These are phyloP conservation scores for Cladosporium cucumerinum DNA, from an alignment of 2,329 filamentous ascomycete genomes.

Conservation along the genomic window DNA sequence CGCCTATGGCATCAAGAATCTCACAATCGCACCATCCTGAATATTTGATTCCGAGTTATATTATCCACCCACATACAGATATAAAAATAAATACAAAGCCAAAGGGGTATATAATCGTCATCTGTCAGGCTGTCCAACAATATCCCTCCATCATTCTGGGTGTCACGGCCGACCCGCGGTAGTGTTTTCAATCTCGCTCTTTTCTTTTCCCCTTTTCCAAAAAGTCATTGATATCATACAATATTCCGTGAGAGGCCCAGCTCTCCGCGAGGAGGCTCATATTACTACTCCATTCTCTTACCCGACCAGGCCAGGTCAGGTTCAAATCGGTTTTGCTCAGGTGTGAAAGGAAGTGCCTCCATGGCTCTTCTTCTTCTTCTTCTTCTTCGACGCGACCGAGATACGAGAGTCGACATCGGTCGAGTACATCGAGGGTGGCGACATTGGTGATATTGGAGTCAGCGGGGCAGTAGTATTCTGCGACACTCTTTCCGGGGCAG, in stretches of 20 bases:
- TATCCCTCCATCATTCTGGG: not conserved
- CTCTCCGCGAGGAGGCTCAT: not conserved
- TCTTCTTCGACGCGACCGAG: not conserved
- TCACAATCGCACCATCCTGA: not conserved
- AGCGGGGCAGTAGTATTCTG: not conserved
- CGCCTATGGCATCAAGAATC: not conserved
- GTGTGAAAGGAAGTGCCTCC: slow-evolving; percentile 5
- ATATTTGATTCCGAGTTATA: too few species aligned
- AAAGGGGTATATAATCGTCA: slow-evolving; percentile 11
- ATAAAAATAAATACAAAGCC: not conserved
- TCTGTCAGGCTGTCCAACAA: not conserved
- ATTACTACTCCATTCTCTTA: not conserved
- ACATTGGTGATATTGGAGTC: not conserved
- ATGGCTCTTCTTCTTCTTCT: slow-evolving; percentile 4
- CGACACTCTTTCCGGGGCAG: not conserved
- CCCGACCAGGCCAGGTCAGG: not conserved
- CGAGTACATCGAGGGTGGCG: not conserved
- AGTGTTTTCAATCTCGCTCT: not conserved
- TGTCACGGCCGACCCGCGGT: slow-evolving; percentile 3
- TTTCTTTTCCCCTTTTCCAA: not conserved
- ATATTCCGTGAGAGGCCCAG: too few species aligned
- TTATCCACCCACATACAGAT: not conserved
- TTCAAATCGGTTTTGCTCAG: not conserved
- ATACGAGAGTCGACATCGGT: not conserved
- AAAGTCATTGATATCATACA: not conserved